These are phyloP conservation scores for Bassia scoparia DNA, from an alignment of 148 eudicot species.

Conservation along the genomic window DNA sequence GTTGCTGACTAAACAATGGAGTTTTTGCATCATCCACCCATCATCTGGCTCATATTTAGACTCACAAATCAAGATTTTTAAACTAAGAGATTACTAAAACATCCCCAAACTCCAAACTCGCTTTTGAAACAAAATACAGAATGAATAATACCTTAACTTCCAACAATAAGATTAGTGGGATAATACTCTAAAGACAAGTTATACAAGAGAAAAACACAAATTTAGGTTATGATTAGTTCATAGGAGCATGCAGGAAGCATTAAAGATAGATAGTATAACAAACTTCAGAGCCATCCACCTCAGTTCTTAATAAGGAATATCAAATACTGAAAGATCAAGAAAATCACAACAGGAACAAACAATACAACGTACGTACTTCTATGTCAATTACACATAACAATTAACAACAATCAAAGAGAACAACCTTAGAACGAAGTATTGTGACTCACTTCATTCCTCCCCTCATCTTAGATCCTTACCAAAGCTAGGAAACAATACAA, in stretches of 20 bases:
- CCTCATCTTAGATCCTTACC: too few relatives aligned
- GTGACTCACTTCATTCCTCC: too few relatives aligned
- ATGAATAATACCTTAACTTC: not conserved
- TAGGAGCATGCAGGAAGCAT: not conserved
- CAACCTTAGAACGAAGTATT: too few relatives aligned
- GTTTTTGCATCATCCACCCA: conserved; percentile 28
- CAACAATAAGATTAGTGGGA: not conserved
- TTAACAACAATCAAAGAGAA: not conserved
- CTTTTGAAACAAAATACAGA: too few relatives aligned
- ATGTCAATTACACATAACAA: not conserved
- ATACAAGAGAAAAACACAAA: not conserved
- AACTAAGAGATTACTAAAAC: too few relatives aligned
- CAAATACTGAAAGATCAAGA: not conserved
- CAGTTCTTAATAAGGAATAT: too few relatives aligned
- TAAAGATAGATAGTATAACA: not conserved
- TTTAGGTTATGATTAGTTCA: not conserved
- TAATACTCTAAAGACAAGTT: not conserved
- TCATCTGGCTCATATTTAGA: conserved; percentile 16
- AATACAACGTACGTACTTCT: not conserved
- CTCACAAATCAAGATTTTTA: not conserved
- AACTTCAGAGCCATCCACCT: not conserved
- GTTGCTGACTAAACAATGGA: conserved; percentile 42
- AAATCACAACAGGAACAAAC: not conserved
- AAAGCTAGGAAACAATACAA: too few relatives aligned
- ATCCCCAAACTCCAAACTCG: not conserved